These are phyloP conservation scores for Rhexocercosporidium sp. DNA, from an alignment of 2,329 filamentous ascomycete species.

Conservation along the genomic window DNA sequence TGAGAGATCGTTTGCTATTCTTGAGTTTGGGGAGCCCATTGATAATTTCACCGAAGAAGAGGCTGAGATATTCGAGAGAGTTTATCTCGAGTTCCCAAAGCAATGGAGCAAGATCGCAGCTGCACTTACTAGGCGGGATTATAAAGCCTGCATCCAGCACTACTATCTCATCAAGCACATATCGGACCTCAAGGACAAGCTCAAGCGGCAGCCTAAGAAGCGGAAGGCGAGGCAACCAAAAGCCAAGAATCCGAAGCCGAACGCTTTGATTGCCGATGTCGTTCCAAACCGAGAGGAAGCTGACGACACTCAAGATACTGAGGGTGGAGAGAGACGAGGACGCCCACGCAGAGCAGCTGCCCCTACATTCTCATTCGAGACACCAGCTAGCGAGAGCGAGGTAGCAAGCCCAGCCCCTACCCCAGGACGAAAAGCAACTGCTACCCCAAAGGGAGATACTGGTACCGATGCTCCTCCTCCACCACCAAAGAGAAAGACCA, in stretches of 20 bases:
- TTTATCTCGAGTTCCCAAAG: constrained; percentile 78
- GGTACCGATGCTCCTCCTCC: constrained; percentile 44
- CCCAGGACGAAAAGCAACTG: constrained; percentile 56
- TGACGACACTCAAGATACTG: constrained; percentile 47
- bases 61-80: constrained; percentile 71
- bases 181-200: constrained; percentile 77
- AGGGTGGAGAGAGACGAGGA: constrained; percentile 63
- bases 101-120: constrained; percentile 82
- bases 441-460: constrained; percentile 49
- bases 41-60: constrained; percentile 79
- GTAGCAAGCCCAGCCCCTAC: constrained; percentile 62
- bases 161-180: constrained; percentile 83
- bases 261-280: constrained; percentile 69
- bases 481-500: constrained; percentile 46
- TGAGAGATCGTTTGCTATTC: constrained; percentile 70
- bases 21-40: constrained; percentile 73
- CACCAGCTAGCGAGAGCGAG: constrained; percentile 65
- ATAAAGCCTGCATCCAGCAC: constrained; percentile 82
- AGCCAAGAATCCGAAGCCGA: constrained; percentile 61
- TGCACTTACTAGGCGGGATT: constrained; percentile 69
- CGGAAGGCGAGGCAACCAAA: constrained; percentile 51
- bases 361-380: constrained; percentile 73
- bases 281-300: constrained; percentile 49
- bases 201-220: constrained; percentile 64
- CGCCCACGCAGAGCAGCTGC: constrained; percentile 67